Evolutionary conservation across 108 stramenopile species (phyloP).

Genomic region (Pseudonitzschia multiseries): DNA sequence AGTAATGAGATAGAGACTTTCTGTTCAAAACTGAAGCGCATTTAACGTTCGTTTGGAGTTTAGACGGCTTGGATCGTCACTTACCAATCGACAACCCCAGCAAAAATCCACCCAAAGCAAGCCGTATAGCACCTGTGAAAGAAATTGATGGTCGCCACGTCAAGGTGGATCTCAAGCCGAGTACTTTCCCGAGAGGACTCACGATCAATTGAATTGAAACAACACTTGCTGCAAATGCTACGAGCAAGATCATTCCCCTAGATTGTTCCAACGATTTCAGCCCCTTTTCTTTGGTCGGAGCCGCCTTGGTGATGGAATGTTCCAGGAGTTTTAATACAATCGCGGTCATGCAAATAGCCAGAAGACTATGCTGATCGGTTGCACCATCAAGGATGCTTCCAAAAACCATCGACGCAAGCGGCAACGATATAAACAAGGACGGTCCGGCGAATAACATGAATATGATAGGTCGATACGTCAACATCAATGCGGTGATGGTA

Average conservation of each 20-base stretch:
- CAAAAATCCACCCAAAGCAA: constrained; percentile 25
- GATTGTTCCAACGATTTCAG: constrained; percentile 25
- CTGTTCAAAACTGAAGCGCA: not conserved
- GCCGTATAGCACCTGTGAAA: constrained; percentile 3
- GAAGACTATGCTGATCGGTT: constrained; percentile 24
- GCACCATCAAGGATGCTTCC: constrained; percentile 14
- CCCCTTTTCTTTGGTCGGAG: constrained; percentile 24
- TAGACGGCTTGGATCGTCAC: not conserved
- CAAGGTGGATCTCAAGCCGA: constrained; percentile 15
- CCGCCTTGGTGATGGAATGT: constrained; percentile 15
- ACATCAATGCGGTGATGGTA: constrained; percentile 17
- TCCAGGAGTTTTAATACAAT: constrained; percentile 6
- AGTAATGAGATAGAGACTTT: not conserved
- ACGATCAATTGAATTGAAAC: constrained; percentile 14
- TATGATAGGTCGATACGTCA: constrained; percentile 23
- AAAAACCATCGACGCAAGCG: constrained; percentile 5
- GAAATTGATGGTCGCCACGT: constrained; percentile 28
- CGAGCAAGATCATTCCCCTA: not conserved
- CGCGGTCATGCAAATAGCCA: constrained; percentile 11
- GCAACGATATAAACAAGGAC: not conserved
- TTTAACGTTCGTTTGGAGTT: not conserved
- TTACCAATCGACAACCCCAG: constrained; percentile 30
- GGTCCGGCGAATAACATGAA: constrained; percentile 15
- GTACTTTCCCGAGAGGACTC: constrained; percentile 14
- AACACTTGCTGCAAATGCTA: constrained; percentile 6